Evolutionary conservation across 139 green algal species (phyloP), one percentile per base, ranked within the genome.

Genomic region (Auxenochlorella protothecoides): DNA sequence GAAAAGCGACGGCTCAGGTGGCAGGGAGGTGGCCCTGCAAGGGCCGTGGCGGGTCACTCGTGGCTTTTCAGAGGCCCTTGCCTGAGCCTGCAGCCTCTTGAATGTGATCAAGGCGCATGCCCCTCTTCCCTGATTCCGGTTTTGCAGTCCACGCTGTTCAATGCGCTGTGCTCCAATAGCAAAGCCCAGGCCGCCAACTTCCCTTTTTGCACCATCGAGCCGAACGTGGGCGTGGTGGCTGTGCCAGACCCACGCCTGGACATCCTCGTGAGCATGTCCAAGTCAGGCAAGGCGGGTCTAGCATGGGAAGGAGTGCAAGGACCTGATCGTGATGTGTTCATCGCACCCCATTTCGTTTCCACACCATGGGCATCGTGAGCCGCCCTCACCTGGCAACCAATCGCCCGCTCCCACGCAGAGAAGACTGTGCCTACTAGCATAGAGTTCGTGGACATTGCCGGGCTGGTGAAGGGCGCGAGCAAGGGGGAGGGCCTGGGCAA

Each of bases 141-240:
- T 44, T 44, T 44, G 75, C 85, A 94, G 89, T 97, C 89, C 3
- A 99, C 94, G 0, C 81, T 99, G 63, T 99, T 99, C 88, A 99
- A 99, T 78, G 94, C 95, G 10, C 84, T 99, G 6, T 90, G 91
- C 8, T 87, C 97, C 77, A 95, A 94, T 72, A 89, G 85, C 53
- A 95, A 96, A 73, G 91, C 92, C 4, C 75, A 92, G 71, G 91
- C 94, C 12, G 94, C 90, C 55, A 98, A 99, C 81, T 99, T 96
- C 78, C 95, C 95, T 61, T 99, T 99, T 72, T 98, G 94, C 85
- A 99, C 95, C 60, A 99, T 99, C 68, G 95, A 97, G 73, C 87
- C 89, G 16, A 96, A 96, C 66, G 81, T 93, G 57, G 90, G 89
- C 62, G 68, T 91, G 0, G 87, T 96, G 4, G 80, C 81, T 10